phyloP scores from a whole-genome alignment of 441 rosid genomes.

The Erodium chrysanthum region DNA sequence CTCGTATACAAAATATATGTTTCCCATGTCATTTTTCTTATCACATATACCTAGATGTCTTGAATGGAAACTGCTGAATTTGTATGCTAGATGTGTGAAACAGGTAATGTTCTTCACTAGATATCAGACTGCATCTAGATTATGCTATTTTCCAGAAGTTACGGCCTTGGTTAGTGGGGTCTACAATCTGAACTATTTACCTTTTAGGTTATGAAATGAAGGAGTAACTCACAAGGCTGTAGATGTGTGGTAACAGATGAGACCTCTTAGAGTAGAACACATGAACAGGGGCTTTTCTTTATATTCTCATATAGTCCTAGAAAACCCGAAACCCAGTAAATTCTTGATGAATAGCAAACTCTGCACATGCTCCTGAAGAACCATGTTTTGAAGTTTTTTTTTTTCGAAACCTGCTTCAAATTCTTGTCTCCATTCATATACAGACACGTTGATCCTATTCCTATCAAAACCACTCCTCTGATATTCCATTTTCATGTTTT shows the following conservation, averaged over 20 bases:
- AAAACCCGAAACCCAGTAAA: not conserved
- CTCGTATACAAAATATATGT: not conserved
- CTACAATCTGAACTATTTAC: not conserved
- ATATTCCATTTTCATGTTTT: constrained; percentile 21
- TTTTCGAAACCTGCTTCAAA: not conserved
- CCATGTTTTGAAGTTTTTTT: not conserved
- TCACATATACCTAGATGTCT: not conserved
- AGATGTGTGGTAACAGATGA: not conserved
- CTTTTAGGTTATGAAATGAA: not conserved
- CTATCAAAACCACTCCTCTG: not conserved
- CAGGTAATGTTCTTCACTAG: not conserved
- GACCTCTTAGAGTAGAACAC: no score
- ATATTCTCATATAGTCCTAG: not conserved
- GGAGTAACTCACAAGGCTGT: not conserved
- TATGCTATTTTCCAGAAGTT: not conserved
- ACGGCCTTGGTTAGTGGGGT: not conserved
- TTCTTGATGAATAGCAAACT: no score
- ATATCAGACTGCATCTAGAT: not conserved
- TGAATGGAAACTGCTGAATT: not conserved
- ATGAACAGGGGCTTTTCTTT: not conserved
- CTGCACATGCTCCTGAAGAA: not conserved
- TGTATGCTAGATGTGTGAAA: not conserved
- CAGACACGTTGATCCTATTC: not conserved
- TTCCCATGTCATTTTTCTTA: not conserved
- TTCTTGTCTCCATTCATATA: not conserved